phyloP scores from a whole-genome alignment of 257 asterid genomes.

The Solanum lycopersicoides region DNA sequence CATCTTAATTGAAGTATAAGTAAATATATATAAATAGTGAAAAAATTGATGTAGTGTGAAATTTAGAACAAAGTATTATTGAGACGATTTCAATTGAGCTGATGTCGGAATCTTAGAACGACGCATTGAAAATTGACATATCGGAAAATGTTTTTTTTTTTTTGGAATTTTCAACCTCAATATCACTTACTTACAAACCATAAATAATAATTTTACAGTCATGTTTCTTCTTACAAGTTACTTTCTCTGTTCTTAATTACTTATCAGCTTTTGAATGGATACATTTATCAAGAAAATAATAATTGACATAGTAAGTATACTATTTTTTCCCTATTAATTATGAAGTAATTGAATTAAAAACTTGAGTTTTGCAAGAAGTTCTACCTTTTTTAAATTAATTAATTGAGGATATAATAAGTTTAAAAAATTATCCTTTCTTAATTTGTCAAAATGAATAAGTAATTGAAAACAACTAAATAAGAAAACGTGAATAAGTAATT shows the following conservation, averaged over 20 bases:
- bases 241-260: no score
- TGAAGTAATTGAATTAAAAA: no score
- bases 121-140: not conserved
- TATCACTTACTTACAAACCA: not conserved
- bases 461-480: no score
- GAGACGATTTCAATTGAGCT: not conserved
- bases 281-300: no score
- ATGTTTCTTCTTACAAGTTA: not conserved
- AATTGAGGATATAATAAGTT: no score
- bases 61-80: not conserved
- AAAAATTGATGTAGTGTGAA: not conserved
- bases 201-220: not conserved
- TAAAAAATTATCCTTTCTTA: no score
- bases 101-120: not conserved
- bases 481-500: no score
- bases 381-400: no score
- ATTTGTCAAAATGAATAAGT: no score
- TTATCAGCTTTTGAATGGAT: no score
- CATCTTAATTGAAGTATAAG: not conserved
- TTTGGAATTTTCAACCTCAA: not conserved
- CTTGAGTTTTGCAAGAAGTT: no score
- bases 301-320: accelerated
- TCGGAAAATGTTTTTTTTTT: not conserved
- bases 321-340: no score
- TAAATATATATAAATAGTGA: not conserved